Base-by-base conservation (phyloP, 306 rosid species). In the Lathyrus oleraceus region DNA sequence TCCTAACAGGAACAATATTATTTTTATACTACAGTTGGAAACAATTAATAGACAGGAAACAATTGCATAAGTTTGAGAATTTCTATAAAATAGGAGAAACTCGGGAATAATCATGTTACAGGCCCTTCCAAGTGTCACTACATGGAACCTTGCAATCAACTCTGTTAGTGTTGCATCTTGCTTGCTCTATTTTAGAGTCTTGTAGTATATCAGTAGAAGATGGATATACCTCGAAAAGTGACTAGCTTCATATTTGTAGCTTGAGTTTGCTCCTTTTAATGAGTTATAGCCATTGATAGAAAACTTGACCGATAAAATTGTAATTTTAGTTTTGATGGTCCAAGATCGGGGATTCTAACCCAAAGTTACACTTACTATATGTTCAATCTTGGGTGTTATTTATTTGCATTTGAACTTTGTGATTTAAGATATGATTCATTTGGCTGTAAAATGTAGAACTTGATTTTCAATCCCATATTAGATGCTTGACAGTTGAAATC, bases 401-500 rank as follows among this genome's bases (percentile, higher is more conserved):
- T 9, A 14, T 73, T 52, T 36, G 64, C 43, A 70, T 56, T 40
- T 15, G 35, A 63, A 51, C 63, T 58, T 36, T 10, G 52, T 62
- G 43, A 35, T 10, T 49, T 36, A 36, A 27, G 25, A 23, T 61
- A 10, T 30, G 6, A n/a, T 35, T 53, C 52, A 47, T 62, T 47
- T 36, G 54, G 42, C 32, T 36, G 42, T 53, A 49, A 62, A 36
- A 36, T 21, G 45, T 54, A 21, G 53, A 30, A 30, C 20, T 6
- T 61, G 49, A 32, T 61, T 63, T 49, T 51, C 13, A 63, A 39
- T 4, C 57, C 43, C 51, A 39, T 15, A 51, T 73, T 21, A 23
- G 49, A 62, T 62, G 21, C 32, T 30, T 53, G 15, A 15, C 16
- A 47, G 21, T 47, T 15, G 28, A 43, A 56, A 14, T 39, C 35